These are phyloP conservation scores for Parafenestella ontariensis DNA, from an alignment of 2,329 filamentous ascomycete species.

Conservation along the genomic window DNA sequence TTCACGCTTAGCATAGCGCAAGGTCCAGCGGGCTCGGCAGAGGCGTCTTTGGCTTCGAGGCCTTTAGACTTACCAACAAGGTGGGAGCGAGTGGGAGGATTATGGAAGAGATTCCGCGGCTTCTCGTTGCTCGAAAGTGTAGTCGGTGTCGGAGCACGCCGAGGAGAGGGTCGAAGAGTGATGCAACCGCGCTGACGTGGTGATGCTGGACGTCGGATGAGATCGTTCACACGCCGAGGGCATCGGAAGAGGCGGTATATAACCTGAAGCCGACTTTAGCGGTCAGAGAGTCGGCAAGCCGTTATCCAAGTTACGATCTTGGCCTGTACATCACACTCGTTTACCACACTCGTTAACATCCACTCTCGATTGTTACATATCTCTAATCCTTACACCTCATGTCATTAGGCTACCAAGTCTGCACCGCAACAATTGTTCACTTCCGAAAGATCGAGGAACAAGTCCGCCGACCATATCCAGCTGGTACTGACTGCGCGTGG, in stretches of 20 bases:
- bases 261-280: slow-evolving; percentile 1
- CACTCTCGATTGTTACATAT: neutral
- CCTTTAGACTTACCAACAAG: neutral
- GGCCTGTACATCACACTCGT: neutral
- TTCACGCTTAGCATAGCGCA: neutral
- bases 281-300: neutral
- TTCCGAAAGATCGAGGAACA: neutral
- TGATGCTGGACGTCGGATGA: slow-evolving; percentile 4
- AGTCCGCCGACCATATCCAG: neutral
- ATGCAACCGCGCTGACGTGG: slow-evolving; percentile 2
- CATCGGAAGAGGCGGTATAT: slow-evolving; percentile 7
- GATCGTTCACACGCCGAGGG: neutral
- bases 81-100: neutral
- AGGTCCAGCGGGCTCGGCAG: neutral
- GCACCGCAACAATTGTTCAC: slow-evolving; percentile 1
- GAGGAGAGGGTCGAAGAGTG: neutral
- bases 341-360: neutral
- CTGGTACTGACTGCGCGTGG: neutral
- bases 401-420: slow-evolving; percentile 1
- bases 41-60: neutral
- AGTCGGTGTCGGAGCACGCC: slow-evolving; percentile 3
- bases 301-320: neutral
- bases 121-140: neutral
- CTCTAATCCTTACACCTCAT: slow-evolving; percentile 1
- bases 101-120: neutral